These are phyloP conservation scores for Alnus glutinosa DNA, from an alignment of 306 rosid species.

Conservation along the genomic window DNA sequence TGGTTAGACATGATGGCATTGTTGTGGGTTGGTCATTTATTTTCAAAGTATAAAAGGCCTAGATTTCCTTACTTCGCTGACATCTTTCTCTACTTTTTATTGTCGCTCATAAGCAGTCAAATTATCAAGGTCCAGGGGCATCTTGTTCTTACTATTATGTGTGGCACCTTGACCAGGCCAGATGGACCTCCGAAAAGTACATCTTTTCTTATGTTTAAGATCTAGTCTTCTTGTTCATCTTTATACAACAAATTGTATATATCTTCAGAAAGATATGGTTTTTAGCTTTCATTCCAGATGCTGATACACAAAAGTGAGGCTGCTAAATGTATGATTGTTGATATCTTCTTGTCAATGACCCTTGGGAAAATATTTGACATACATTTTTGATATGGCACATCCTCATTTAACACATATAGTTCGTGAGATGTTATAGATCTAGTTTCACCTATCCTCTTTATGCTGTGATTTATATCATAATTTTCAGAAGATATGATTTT, in stretches of 20 bases:
- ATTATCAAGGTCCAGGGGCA: background rate
- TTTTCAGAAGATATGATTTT: background rate
- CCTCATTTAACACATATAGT: background rate
- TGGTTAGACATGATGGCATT: background rate
- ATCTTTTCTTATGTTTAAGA: background rate
- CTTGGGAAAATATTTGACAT: constrained; percentile 8
- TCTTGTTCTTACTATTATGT: background rate
- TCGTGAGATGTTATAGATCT: background rate
- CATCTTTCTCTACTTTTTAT: background rate
- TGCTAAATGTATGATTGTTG: background rate
- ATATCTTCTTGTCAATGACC: constrained; percentile 9
- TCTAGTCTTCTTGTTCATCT: background rate
- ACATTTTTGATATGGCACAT: background rate
- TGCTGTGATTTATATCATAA: background rate
- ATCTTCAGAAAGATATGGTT: background rate
- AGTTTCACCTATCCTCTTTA: background rate
- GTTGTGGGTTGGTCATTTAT: background rate
- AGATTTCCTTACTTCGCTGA: background rate
- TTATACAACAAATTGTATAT: background rate
- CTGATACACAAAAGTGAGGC: background rate
- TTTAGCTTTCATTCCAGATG: background rate
- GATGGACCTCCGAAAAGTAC: background rate
- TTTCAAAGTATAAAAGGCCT: background rate
- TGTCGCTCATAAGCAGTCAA: background rate
- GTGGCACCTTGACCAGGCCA: background rate